Evolutionary conservation across 257 asterid species (phyloP), one percentile per base, ranked within the genome.

Genomic region (Przewalskia tangutica): DNA sequence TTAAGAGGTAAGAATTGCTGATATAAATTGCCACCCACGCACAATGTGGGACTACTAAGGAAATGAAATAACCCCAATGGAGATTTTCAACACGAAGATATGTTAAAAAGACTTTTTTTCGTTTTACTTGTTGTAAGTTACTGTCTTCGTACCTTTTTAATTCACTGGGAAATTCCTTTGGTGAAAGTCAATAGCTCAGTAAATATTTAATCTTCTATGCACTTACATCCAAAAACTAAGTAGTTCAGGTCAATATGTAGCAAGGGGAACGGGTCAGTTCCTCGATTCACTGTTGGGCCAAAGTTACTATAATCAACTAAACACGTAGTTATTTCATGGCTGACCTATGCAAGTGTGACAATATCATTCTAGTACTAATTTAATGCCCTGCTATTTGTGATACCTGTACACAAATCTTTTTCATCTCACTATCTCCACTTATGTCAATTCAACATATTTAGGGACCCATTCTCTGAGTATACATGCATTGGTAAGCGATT

Each of bases 161-260:
- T 46, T 17, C 62, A 2, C 64, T 58, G 1, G 64, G 32, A 58
- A 58, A 58, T 59, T 59, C 14, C 65, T 23, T 16, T 27, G 68
- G 38, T 6, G n/a, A 62, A 18, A 42, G n/a, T 42, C 56, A 42
- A 68, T 40, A 70, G 17, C 10, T 44, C 34, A 42, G 56, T 42
- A 42, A 70, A 71, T 71, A 71, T 46, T 70, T 44, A 11, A 42
- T 42, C 23, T 0, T 70, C 56, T 10, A 18, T 48, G 59, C 53
- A 46, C 42, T 48, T 71, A 6, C 73, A 65, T 36, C 75, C 50
- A 14, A 23, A 50, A 75, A 50, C 2, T 75, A 13, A 50, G 44
- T 7, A 23, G 46, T 75, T 75, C 79, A 75, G 60, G 79, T 75
- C 79, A 75, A 66, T 75, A 75, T 75, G 62, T 75, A 75, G 60